A percentile compares a stretch with the other conserved stretches of the same genome.
These are phyloP conservation scores for Candida gigantensis DNA, from an alignment of 1,139 yeast species.

Conservation along the genomic window DNA sequence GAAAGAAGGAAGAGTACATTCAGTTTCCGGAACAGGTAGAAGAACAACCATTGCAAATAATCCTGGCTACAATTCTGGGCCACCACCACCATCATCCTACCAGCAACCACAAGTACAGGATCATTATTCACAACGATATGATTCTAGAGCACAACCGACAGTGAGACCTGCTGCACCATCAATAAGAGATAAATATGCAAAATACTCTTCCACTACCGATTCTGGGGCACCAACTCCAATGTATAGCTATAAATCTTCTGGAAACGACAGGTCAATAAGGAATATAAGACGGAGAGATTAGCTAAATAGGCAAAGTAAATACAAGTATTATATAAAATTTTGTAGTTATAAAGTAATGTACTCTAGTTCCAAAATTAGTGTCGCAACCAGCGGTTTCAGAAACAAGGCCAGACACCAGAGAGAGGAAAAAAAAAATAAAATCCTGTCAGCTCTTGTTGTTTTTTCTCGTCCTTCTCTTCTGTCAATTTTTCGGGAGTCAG, in stretches of 20 bases:
- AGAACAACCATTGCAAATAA: slow-evolving; percentile 24
- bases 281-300: slow-evolving; percentile 25
- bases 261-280: slow-evolving; percentile 23
- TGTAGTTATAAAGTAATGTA: too few relatives aligned
- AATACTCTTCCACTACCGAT: slow-evolving; percentile 20
- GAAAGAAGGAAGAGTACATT: slow-evolving; percentile 42
- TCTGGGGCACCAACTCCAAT: slow-evolving; percentile 1
- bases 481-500: too few relatives aligned
- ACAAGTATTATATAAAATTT: too few relatives aligned
- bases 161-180: slow-evolving; percentile 14
- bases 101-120: slow-evolving; percentile 4
- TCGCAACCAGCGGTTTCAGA: not conserved
- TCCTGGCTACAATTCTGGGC: slow-evolving; percentile 10
- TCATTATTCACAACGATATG: not conserved
- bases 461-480: not conserved
- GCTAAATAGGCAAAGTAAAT: not conserved
- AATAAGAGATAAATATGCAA: slow-evolving; percentile 36
- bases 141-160: not conserved
- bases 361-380: not conserved
- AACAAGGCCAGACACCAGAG: too few relatives aligned
- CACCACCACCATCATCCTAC: slow-evolving; percentile 1
- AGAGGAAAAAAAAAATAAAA: too few relatives aligned
- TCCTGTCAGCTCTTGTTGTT: not conserved
- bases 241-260: slow-evolving; percentile 13
- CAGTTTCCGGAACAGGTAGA: slow-evolving; percentile 55